Percentiles rank a stretch among this genome's conserved stretches.
Evolutionary conservation across 1,284 basidiomycete species (phyloP).

Genomic region (Ceratobasidium sp.): DNA sequence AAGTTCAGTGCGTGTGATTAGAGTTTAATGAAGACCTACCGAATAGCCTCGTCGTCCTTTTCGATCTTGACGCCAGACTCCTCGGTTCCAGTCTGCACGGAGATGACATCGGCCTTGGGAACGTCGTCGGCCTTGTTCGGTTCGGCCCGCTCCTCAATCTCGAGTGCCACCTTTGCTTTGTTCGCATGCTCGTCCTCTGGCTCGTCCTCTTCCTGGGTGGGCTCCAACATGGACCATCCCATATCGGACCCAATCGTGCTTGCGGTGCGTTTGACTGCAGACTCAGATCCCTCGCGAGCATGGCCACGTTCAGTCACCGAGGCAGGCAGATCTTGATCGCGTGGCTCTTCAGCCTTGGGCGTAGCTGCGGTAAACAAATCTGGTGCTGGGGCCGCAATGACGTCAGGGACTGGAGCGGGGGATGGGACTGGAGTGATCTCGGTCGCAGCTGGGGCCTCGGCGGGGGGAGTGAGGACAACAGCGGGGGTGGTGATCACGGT

Average conservation of each 20-base stretch:
- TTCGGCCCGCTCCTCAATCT: background rate
- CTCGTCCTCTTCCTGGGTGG: constrained; percentile 31
- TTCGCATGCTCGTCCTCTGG: constrained; percentile 14
- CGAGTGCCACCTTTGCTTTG: background rate
- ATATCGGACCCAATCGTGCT: constrained; percentile 21
- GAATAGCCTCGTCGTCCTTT: constrained; percentile 1
- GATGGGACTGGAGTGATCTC: background rate
- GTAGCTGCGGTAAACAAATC: constrained; percentile 8
- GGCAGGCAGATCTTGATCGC: background rate
- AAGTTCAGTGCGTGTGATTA: no score
- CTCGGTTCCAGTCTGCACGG: background rate
- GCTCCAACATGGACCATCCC: constrained; percentile 28
- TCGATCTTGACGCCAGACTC: constrained; percentile 9
- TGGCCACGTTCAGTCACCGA: background rate
- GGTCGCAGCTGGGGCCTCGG: background rate
- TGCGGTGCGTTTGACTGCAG: constrained; percentile 2
- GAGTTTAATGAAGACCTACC: background rate
- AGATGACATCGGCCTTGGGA: background rate
- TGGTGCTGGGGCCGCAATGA: constrained; percentile 7
- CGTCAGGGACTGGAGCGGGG: constrained; percentile 13
- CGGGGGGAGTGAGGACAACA: constrained; percentile 12
- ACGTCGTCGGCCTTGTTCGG: background rate
- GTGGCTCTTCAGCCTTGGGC: constrained; percentile 1
- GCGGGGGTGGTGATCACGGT: background rate
- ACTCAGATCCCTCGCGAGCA: background rate